A percentile compares a stretch with the other conserved stretches of the same genome.
phyloP scores from a whole-genome alignment of 805 yeast genomes.

The Saturnispora diversa region DNA sequence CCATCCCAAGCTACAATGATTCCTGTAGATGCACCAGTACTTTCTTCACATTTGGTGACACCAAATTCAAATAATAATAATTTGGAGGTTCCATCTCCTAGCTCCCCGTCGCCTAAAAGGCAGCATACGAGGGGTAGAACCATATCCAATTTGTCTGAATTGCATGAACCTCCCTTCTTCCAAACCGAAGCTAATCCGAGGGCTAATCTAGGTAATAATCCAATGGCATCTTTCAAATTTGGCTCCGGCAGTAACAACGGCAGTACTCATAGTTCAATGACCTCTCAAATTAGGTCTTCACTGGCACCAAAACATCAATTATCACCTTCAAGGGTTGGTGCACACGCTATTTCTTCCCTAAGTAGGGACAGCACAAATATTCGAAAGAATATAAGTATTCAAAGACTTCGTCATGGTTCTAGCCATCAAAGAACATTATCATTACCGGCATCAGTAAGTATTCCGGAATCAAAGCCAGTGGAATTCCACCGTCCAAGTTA shows the following conservation, averaged over 20 bases:
- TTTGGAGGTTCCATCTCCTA: constrained; percentile 9
- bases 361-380: constrained; percentile 23
- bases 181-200: neutral
- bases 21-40: constrained; percentile 5
- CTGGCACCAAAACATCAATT: constrained; percentile 31
- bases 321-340: constrained; percentile 68
- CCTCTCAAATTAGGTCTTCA: constrained; percentile 13
- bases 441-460: constrained; percentile 32
- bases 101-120: constrained; percentile 12
- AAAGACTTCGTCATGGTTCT: constrained; percentile 22
- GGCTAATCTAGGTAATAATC: constrained; percentile 7
- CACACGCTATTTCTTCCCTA: constrained; percentile 55
- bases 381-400: constrained; percentile 20
- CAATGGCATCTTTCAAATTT: constrained; percentile 26
- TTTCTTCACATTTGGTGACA: constrained; percentile 7
- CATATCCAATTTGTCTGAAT: constrained; percentile 12
- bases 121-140: constrained; percentile 14
- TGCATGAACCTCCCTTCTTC: constrained; percentile 3
- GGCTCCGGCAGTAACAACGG: constrained; percentile 23
- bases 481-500: constrained; percentile 18
- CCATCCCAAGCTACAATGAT: constrained; percentile 12
- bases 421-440: constrained; percentile 35
- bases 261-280: constrained; percentile 14
- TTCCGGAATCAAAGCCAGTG: constrained; percentile 28
- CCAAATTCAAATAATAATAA: constrained; percentile 7